Evolutionary conservation across 495 filamentous ascomycete genomes (phyloP).

Genomic region (Hypoxylon cercidicola): DNA sequence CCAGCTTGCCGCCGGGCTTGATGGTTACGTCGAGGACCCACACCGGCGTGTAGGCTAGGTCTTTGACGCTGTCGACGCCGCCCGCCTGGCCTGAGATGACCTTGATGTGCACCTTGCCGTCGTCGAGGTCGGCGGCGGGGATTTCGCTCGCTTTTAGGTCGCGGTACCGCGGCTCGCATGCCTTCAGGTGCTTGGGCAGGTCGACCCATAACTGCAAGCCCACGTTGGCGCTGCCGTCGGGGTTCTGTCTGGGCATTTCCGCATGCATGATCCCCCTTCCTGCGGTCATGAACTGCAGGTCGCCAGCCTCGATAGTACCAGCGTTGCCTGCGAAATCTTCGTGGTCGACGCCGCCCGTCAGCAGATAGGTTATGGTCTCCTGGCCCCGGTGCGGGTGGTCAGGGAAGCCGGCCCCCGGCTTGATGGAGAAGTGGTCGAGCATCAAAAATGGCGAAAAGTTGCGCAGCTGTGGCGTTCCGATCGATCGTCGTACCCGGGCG

Average conservation of each 20-base stretch:
- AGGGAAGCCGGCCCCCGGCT: slow-evolving; percentile 85
- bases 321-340: slow-evolving; percentile 94
- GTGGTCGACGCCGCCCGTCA: slow-evolving; percentile 87
- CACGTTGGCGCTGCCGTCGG: slow-evolving; percentile 80
- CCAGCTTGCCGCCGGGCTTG: slow-evolving; percentile 76
- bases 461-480: slow-evolving; percentile 83
- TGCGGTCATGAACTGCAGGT: slow-evolving; percentile 98
- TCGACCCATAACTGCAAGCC: slow-evolving; percentile 97
- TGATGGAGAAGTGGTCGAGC: slow-evolving; percentile 92
- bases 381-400: slow-evolving; percentile 67
- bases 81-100: slow-evolving; percentile 87
- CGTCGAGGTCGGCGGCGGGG: slow-evolving; percentile 73
- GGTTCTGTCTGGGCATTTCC: slow-evolving; percentile 89
- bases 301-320: slow-evolving; percentile 85
- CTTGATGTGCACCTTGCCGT: slow-evolving; percentile 80
- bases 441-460: slow-evolving; percentile 96
- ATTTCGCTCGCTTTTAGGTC: slow-evolving; percentile 83
- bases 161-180: slow-evolving; percentile 90
- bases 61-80: slow-evolving; percentile 85
- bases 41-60: slow-evolving; percentile 93
- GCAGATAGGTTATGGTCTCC: slow-evolving; percentile 81
- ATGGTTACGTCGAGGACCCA: slow-evolving; percentile 93
- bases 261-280: slow-evolving; percentile 94
- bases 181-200: slow-evolving; percentile 81
- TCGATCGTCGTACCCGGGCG: slow-evolving; percentile 85